Conservation (phyloP, 108 stramenopile species). For the Nitzschia sp. region DNA sequence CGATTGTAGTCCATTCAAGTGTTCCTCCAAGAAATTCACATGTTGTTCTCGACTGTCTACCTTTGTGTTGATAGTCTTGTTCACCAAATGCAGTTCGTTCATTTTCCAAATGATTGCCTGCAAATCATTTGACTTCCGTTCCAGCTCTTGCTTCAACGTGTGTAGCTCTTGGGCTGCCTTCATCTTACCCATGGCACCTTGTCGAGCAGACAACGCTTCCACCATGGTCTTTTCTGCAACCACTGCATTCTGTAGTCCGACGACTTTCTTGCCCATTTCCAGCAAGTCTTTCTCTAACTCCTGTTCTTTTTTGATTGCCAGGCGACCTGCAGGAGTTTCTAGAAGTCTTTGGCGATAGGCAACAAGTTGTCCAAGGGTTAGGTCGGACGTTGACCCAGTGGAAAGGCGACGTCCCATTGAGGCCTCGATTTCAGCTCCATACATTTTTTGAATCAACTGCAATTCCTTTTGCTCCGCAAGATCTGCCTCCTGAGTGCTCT, state of each 20-base stretch:
- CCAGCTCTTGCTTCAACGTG: slow-evolving; percentile 62
- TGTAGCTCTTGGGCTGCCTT: slow-evolving; percentile 68
- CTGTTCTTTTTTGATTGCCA: slow-evolving; percentile 65
- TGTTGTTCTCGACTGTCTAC: slow-evolving; percentile 78
- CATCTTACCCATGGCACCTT: slow-evolving; percentile 59
- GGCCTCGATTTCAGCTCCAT: slow-evolving; percentile 33
- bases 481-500: slow-evolving; percentile 20
- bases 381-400: slow-evolving; percentile 6
- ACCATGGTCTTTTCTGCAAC: slow-evolving; percentile 79
- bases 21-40: slow-evolving; percentile 77
- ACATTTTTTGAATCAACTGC: slow-evolving; percentile 16
- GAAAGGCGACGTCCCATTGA: slow-evolving; percentile 1
- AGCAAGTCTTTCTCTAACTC: slow-evolving; percentile 69
- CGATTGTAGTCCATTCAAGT: slow-evolving; percentile 68
- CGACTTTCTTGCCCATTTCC: slow-evolving; percentile 66
- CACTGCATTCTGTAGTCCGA: slow-evolving; percentile 70
- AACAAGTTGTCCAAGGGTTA: slow-evolving; percentile 46
- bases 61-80: slow-evolving; percentile 79
- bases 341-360: slow-evolving; percentile 63
- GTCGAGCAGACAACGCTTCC: slow-evolving; percentile 54
- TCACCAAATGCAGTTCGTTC: slow-evolving; percentile 87
- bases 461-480: slow-evolving; percentile 24
- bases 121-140: slow-evolving; percentile 74
- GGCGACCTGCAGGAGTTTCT: slow-evolving; percentile 61
- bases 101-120: slow-evolving; percentile 83